Base-by-base conservation (phyloP, 1,284 basidiomycete species). In the Sporisorium exsertum region DNA sequence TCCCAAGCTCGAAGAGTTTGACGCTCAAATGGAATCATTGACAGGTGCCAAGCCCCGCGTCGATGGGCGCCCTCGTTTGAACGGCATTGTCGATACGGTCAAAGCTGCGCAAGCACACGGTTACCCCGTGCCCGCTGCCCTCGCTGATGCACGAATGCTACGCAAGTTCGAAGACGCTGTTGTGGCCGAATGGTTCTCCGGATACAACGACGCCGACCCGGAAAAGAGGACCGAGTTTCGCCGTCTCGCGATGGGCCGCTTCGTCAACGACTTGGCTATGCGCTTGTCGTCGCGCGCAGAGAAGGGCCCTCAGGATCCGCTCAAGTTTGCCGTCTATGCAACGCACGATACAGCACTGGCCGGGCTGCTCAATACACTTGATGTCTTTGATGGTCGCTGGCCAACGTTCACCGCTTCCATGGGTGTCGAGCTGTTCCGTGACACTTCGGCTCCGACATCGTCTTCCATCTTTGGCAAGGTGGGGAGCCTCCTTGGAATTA, bases 181-280 rank as follows among this genome's bases (percentile, higher is more conserved):
- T 9, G 89, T 91, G 29, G 89, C 88, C 53, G 92, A 94, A 86
- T 94, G 92, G 92, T 94, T 93, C 83, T 88, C 89, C 86, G 90
- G 91, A 86, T 86, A 80, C 86, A 72, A 70, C 4, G 66, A 60
- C 4, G 46, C 51, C 1, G 78, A 81, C 37, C 61, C 62, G 1
- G 68, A 72, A n/a, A 58, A 70, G 51, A 65, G 65, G 49, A 89
- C 91, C 77, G 92, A 93, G 87, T 91, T 92, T 64, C 89, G 92
- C 5, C 88, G 91, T 45, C 87, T 94, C 13, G 92, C 91, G 1
- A 91, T 93, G 91, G 93, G 92, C 6, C 89, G 89, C 3, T 88
- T 94, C 10, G 88, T 94, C 18, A 87, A 88, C 8, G 91, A 92
- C 55, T 81, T 93, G 47, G 86, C 88, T 15, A 82, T 82, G 27